phyloP scores from a whole-genome alignment of 192 early-diverging fungal genomes.

The Bifiguratus adelaidae region DNA sequence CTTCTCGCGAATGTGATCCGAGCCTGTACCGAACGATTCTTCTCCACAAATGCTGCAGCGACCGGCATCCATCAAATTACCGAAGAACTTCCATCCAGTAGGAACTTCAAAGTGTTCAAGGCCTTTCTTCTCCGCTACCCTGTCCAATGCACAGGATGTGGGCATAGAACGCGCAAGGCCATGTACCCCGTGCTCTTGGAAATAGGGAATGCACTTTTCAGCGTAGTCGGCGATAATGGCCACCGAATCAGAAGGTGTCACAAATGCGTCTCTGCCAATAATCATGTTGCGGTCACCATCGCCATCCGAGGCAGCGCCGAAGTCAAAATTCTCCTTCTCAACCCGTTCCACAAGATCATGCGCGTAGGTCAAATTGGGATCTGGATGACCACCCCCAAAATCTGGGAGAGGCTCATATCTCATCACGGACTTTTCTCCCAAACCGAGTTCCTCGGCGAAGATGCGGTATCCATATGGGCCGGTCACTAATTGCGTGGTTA shows the following conservation, averaged over 20 bases:
- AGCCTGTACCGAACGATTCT: constrained; percentile 97
- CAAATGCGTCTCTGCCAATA: constrained; percentile 89
- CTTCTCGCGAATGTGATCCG: constrained; percentile 98
- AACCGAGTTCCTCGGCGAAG: constrained; percentile 84
- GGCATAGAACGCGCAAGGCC: constrained; percentile 95
- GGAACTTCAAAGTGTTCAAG: constrained; percentile 81
- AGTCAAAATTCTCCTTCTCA: constrained; percentile 60
- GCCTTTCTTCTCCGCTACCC: constrained; percentile 76
- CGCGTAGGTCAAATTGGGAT: constrained; percentile 97
- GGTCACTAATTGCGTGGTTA: constrained; percentile 50
- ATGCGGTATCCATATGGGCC: constrained; percentile 85
- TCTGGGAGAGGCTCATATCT: constrained; percentile 73
- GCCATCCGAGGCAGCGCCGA: constrained; percentile 96
- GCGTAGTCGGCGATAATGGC: constrained; percentile 93
- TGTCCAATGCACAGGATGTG: constrained; percentile 84
- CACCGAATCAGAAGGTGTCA: constrained; percentile 94
- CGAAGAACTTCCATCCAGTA: constrained; percentile 95
- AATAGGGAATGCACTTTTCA: constrained; percentile 81
- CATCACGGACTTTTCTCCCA: constrained; percentile 68
- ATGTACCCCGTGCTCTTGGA: constrained; percentile 68
- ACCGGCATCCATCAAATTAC: constrained; percentile 96
- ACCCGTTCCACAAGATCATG: constrained; percentile 88
- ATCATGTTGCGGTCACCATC: constrained; percentile 99
- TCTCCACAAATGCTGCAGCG: constrained; percentile 93
- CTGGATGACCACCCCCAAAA: constrained; percentile 94